Evolutionary conservation across 345 rosid genomes (phyloP), one percentile per base, ranked within the genome.

Genomic region (Camelina sativa): DNA sequence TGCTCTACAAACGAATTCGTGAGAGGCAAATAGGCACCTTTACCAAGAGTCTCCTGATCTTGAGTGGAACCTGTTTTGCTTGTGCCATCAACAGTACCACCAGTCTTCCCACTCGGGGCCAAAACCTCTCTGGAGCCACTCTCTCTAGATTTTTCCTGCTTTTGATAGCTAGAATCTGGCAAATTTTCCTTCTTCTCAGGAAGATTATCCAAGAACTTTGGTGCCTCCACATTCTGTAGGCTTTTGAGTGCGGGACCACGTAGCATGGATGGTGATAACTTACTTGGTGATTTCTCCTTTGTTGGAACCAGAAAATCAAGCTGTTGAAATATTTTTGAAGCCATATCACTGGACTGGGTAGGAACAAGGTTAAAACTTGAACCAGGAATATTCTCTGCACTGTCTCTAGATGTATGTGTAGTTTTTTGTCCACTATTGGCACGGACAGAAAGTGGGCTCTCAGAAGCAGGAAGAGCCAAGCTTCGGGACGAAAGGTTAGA

Each of bases 161-260:
- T 83, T 60, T 80, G 83, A 43, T 67, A 67, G 34, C 62, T 25
- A 19, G 73, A 64, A 47, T 68, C 85, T 79, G 62, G 80, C 78
- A 71, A 58, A 38, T 25, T 75, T 80, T 60, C 74, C 37, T 69
- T 76, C 62, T 61, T 74, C 81, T 75, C 89, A 35, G 79, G 84
- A 69, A 60, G 78, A 69, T 62, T 66, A 75, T 84, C 93, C 67
- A 80, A 43, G 53, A 83, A 69, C 60, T 83, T 85, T 8, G 88
- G 79, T 25, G 89, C 81, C 75, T 91, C 91, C 53, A 80, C 80
- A 80, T 82, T 86, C 69, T 87, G 89, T 30, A 91, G 76, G 78
- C 93, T 96, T 79, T 81, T 92, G 63, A 88, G 90, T 75, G 99
- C 93, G 35, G 79, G 89, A 52, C 97, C 96, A 56, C 37, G 72